Evolutionary conservation across 1,139 yeast genomes (phyloP).

Genomic region (Magnusiomyces sp.): DNA sequence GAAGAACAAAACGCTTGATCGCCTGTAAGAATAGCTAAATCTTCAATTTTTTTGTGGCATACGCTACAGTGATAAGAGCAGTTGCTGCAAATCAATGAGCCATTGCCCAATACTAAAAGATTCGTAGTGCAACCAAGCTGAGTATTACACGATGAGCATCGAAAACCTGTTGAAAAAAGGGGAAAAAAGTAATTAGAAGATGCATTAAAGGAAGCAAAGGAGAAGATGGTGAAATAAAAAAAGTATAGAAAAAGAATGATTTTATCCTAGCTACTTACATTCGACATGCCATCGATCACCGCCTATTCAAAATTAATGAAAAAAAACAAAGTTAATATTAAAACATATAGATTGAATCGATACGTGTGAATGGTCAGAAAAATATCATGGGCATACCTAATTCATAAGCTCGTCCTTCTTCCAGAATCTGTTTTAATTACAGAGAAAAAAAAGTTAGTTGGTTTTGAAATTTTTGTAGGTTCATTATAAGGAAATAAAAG

Average conservation of each 20-base stretch:
- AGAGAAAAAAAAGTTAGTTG: neutral
- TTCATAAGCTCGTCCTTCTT: slow-evolving; percentile 38
- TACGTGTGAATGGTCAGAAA: neutral
- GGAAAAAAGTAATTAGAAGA: neutral
- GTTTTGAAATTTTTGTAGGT: neutral
- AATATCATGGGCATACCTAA: slow-evolving; percentile 23
- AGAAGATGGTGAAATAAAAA: slow-evolving; percentile 35
- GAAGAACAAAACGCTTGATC: slow-evolving; percentile 87
- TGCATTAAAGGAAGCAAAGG: too few species aligned
- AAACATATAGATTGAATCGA: neutral
- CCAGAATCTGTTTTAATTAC: slow-evolving; percentile 26
- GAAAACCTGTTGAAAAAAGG: slow-evolving; percentile 37
- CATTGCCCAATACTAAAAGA: slow-evolving; percentile 85
- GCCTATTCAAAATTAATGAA: slow-evolving; percentile 39
- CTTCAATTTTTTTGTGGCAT: slow-evolving; percentile 86
- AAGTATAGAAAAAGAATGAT: slow-evolving; percentile 29
- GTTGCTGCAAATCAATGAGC: slow-evolving; percentile 79
- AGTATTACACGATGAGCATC: slow-evolving; percentile 74
- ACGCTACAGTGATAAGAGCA: slow-evolving; percentile 86
- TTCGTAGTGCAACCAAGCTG: slow-evolving; percentile 81
- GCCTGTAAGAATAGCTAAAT: slow-evolving; percentile 91
- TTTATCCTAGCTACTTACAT: slow-evolving; percentile 36
- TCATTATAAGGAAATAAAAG: neutral
- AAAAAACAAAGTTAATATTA: slow-evolving; percentile 15
- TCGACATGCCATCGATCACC: slow-evolving; percentile 94